Evolutionary conservation across 305 asterid species (phyloP).

Genomic region (Solanum hybrid): DNA sequence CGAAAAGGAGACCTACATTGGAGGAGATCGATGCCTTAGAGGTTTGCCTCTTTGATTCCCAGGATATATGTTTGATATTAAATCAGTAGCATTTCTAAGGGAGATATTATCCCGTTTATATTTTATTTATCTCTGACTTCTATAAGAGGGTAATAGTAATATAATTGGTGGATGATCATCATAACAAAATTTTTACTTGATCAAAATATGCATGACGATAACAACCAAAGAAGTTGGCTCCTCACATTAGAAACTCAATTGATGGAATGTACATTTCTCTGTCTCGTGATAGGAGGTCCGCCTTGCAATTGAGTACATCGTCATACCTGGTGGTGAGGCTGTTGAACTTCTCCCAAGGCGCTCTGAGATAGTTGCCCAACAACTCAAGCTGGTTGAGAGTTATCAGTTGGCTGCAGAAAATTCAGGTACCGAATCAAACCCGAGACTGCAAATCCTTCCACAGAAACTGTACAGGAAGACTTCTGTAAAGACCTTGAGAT

Average conservation of each 20-base stretch:
- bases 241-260: neutral
- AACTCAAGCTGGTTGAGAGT: slow-evolving; percentile 81
- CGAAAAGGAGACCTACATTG: slow-evolving; percentile 69
- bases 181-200: neutral
- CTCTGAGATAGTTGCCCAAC: slow-evolving; percentile 83
- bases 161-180: neutral
- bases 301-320: slow-evolving; percentile 92
- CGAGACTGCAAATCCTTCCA: slow-evolving; percentile 89
- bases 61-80: neutral
- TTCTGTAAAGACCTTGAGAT: slow-evolving; percentile 11
- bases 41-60: slow-evolving; percentile 25
- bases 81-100: neutral
- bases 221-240: neutral
- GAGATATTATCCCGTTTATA: neutral
- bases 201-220: neutral
- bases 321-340: slow-evolving; percentile 93
- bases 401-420: slow-evolving; percentile 79
- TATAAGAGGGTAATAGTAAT: neutral
- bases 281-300: slow-evolving; percentile 63
- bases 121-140: neutral
- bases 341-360: slow-evolving; percentile 96
- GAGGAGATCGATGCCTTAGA: slow-evolving; percentile 99
- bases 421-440: slow-evolving; percentile 80
- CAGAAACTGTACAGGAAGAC: slow-evolving; percentile 44
- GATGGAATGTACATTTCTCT: neutral